These are phyloP conservation scores for Chlamydomonas reinhardtii DNA, from an alignment of 163 green algal species.

Conservation along the genomic window DNA sequence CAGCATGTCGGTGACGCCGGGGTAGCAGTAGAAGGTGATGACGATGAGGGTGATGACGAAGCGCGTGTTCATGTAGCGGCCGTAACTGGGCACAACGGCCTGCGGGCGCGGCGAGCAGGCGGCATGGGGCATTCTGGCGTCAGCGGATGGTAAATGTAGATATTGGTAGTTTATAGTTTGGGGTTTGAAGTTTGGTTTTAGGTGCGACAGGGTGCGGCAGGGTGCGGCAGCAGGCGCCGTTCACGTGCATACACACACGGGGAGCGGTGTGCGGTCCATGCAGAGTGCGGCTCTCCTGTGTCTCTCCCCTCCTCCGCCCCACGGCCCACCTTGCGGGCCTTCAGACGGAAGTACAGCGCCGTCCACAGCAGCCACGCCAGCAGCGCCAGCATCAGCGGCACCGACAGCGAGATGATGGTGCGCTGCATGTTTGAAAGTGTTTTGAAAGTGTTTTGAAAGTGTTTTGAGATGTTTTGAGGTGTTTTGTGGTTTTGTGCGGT, in stretches of 20 bases:
- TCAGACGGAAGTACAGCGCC: not conserved
- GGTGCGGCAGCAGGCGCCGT: too few relatives aligned
- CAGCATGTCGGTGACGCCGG: conserved; percentile 21
- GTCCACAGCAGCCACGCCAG: not conserved
- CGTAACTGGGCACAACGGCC: not conserved
- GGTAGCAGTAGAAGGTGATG: conserved; percentile 46
- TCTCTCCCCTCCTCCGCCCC: too few relatives aligned
- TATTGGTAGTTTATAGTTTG: too few relatives aligned
- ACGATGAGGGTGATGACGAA: conserved; percentile 1
- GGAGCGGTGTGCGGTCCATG: too few relatives aligned
- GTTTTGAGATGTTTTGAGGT: too few relatives aligned
- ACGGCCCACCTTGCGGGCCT: not conserved
- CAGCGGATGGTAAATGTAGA: too few relatives aligned
- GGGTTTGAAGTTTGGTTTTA: too few relatives aligned
- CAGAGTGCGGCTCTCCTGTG: too few relatives aligned
- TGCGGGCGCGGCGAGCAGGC: not conserved
- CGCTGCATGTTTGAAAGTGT: not conserved
- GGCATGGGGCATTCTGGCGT: too few relatives aligned
- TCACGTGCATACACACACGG: too few relatives aligned
- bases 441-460: not conserved
- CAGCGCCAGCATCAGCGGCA: not conserved
- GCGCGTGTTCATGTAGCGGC: not conserved
- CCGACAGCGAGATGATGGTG: not conserved
- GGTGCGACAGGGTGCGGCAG: too few relatives aligned
- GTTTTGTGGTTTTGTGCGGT: too few relatives aligned